Percentiles rank a stretch among this genome's conserved stretches.
Conservation (phyloP, 2,329 filamentous ascomycete genomes). For the Coleophoma crateriformis region DNA sequence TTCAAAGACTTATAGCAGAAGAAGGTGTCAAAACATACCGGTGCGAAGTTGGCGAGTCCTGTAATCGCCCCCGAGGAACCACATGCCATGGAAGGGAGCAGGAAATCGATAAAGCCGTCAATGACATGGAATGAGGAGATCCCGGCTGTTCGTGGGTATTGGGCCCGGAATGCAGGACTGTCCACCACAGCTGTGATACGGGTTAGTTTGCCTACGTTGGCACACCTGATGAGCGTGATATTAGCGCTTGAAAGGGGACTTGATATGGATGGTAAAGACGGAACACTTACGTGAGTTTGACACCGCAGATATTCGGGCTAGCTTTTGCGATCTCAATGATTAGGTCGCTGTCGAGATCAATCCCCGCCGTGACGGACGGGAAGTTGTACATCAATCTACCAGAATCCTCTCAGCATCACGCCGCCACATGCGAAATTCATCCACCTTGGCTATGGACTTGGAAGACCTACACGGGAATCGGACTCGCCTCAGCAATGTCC, state of each 20-base stretch:
- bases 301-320: constrained; percentile 17
- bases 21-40: constrained; percentile 1
- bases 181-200: constrained; percentile 13
- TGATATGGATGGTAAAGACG: too few relatives aligned
- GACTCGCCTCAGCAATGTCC: constrained; percentile 14
- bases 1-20: neutral
- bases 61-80: constrained; percentile 12
- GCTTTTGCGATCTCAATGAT: constrained; percentile 13
- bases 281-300: constrained; percentile 9
- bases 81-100: constrained; percentile 18
- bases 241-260: too few relatives aligned
- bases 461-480: constrained; percentile 11
- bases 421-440: too few relatives aligned
- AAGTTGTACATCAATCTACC: constrained; percentile 17
- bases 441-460: too few relatives aligned
- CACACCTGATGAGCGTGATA: constrained; percentile 5
- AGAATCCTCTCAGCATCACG: too few relatives aligned
- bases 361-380: constrained; percentile 13
- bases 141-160: constrained; percentile 4
- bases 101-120: constrained; percentile 23
- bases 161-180: constrained; percentile 3
- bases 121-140: constrained; percentile 16
- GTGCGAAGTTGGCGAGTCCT: constrained; percentile 9
- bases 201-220: constrained; percentile 16
- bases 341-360: constrained; percentile 18